Conservation (phyloP, 768 basidiomycete species). For the Pleurotus giganteus region DNA sequence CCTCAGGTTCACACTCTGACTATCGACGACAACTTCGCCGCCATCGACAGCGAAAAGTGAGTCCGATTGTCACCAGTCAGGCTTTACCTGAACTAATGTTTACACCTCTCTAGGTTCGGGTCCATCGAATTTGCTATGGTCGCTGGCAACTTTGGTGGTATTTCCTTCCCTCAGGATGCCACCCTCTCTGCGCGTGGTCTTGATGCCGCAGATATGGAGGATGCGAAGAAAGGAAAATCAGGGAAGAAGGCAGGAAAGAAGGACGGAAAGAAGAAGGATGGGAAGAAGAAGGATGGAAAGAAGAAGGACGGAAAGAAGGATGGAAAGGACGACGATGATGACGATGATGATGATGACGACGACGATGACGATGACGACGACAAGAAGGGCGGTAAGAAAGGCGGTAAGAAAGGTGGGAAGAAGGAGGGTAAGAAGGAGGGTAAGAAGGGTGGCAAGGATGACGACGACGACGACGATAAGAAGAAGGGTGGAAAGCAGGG, state of each 20-base stretch:
- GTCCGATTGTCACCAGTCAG: not conserved
- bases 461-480: not conserved
- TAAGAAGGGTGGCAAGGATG: not conserved
- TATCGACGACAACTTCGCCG: constrained; percentile 32
- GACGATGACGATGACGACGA: not conserved
- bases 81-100: not conserved
- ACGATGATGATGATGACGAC: not conserved
- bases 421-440: not conserved
- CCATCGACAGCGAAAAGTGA: constrained; percentile 19
- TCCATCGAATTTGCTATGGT: not conserved
- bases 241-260: not conserved
- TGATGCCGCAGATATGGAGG: no score
- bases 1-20: constrained; percentile 32
- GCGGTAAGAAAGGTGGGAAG: not conserved
- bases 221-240: no score
- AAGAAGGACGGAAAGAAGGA: no score
- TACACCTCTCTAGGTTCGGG: not conserved
- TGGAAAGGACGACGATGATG: not conserved
- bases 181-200: not conserved
- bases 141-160: not conserved
- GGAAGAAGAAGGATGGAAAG: not conserved
- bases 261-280: no score
- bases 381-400: not conserved
- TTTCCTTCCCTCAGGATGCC: not conserved
- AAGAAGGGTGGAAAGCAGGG: constrained; percentile 1